phyloP scores from a whole-genome alignment of 139 green algal genomes.

The Chlorella ohadii region DNA sequence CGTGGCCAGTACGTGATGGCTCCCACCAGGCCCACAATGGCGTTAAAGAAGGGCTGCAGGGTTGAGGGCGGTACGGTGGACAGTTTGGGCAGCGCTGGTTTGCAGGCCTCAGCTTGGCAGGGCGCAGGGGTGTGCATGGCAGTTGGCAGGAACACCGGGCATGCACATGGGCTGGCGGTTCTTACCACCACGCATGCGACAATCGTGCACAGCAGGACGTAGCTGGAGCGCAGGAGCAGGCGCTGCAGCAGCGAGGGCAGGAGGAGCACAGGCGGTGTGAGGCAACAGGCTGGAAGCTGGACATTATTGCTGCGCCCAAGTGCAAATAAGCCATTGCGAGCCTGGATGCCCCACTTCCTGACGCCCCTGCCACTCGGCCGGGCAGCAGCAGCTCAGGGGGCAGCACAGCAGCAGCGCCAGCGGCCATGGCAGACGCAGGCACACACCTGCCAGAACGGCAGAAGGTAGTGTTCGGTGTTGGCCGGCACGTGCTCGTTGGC shows the following conservation, averaged over 20 bases:
- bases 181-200: constrained; percentile 17
- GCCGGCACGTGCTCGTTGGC: constrained; percentile 17
- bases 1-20: constrained; percentile 43
- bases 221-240: constrained; percentile 28
- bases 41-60: constrained; percentile 24
- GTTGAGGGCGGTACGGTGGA: not conserved
- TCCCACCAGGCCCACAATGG: constrained; percentile 17
- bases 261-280: no score
- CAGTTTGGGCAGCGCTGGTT: not conserved
- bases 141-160: no score
- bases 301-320: no score
- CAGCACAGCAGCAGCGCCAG: not conserved
- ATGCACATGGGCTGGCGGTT: no score
- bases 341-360: no score
- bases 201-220: constrained; percentile 12
- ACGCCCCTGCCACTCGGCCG: no score
- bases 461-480: constrained; percentile 12
- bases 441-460: constrained; percentile 24
- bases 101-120: not conserved
- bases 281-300: no score
- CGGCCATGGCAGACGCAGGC: not conserved
- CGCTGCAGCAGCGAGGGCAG: no score
- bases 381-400: no score
- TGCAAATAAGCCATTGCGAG: no score
- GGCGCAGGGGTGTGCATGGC: no score